phyloP scores from a whole-genome alignment of 495 filamentous ascomycete species.

The Letharia lupina region DNA sequence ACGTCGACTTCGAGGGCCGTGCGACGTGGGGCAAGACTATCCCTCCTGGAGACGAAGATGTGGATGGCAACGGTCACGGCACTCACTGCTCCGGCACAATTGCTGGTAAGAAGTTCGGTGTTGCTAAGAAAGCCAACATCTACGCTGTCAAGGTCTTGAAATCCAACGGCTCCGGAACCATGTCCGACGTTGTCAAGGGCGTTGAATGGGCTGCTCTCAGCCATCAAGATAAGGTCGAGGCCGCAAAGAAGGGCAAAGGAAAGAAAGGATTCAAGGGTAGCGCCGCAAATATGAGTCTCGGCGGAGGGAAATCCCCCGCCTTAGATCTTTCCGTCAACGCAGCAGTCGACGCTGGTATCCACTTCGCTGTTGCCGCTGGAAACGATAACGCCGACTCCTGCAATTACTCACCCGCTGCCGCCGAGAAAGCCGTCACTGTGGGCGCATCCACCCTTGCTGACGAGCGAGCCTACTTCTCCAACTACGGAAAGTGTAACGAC shows the following conservation, averaged over 20 bases:
- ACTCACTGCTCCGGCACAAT: constrained; percentile 99
- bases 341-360: constrained; percentile 79
- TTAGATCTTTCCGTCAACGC: constrained; percentile 91
- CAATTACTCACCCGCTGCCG: constrained; percentile 97
- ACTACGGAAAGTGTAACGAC: constrained; percentile 98
- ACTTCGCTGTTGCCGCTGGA: constrained; percentile 96
- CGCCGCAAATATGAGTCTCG: constrained; percentile 97
- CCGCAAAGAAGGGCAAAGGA: constrained; percentile 67
- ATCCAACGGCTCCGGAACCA: constrained; percentile 94
- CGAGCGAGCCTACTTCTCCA: constrained; percentile 99
- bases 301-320: constrained; percentile 86
- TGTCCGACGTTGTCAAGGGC: constrained; percentile 97
- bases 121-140: constrained; percentile 96
- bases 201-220: constrained; percentile 86
- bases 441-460: constrained; percentile 89
- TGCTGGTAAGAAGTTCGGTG: constrained; percentile 96
- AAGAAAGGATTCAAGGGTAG: constrained; percentile 97
- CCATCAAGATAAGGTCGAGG: constrained; percentile 64
- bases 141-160: constrained; percentile 96
- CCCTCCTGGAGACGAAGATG: constrained; percentile 70
- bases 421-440: constrained; percentile 88
- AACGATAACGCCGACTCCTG: constrained; percentile 98
- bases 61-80: constrained; percentile 96
- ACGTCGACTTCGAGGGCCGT: constrained; percentile 96
- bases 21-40: constrained; percentile 97